A percentile compares a stretch with the other conserved stretches of the same genome.
phyloP scores from a whole-genome alignment of 2,329 filamentous ascomycete genomes.

The Dothideomycetidae sp. region DNA sequence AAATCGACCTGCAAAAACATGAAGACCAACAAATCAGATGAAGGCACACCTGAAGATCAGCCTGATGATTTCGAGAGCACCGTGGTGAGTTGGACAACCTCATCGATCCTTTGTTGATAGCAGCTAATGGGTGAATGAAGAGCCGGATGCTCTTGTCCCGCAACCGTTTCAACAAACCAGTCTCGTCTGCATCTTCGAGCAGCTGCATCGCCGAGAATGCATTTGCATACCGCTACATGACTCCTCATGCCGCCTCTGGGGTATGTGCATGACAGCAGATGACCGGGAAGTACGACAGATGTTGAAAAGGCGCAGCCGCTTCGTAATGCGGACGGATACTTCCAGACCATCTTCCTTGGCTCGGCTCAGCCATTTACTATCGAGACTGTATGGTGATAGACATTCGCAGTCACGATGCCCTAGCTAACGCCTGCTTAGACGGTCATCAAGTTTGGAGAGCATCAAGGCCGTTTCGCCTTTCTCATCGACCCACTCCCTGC shows the following conservation, averaged over 20 bases:
- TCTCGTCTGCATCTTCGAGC: too few relatives aligned
- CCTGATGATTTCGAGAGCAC: too few relatives aligned
- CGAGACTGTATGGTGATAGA: not conserved
- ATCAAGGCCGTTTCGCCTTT: not conserved
- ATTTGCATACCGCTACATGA: not conserved
- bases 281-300: not conserved
- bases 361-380: not conserved
- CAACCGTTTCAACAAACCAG: too few relatives aligned
- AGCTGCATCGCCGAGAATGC: too few relatives aligned
- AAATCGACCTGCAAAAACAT: too few relatives aligned
- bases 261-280: not conserved
- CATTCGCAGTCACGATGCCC: not conserved
- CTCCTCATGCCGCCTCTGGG: not conserved
- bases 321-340: not conserved
- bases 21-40: too few relatives aligned
- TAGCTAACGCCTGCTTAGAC: not conserved
- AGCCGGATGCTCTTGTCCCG: too few relatives aligned
- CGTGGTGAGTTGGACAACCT: too few relatives aligned
- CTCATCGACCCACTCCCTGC: slow-evolving; percentile 1
- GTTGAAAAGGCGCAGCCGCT: not conserved
- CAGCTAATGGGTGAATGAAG: too few relatives aligned
- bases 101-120: too few relatives aligned
- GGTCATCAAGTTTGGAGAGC: not conserved
- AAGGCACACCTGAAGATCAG: too few relatives aligned
- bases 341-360: not conserved